Evolutionary conservation across 192 early-diverging fungal species (phyloP), one percentile per base, ranked within the genome.

Genomic region (Phycomyces blakesleeanus): DNA sequence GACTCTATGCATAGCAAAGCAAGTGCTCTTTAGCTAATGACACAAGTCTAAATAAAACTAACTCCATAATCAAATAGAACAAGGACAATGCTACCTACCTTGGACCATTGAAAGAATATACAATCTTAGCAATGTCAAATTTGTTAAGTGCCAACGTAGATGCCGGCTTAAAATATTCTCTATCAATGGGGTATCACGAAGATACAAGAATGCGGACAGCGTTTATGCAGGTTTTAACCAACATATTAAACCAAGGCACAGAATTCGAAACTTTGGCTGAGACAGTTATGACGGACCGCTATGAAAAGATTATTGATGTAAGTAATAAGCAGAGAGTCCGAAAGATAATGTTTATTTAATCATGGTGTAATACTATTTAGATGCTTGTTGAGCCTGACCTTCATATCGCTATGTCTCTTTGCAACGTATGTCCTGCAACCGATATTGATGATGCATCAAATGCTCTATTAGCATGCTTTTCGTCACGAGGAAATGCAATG

Each of bases 161-260:
- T 69, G 85, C 93, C 51, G 95, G 93, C 24, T 76, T 98, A 59
- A 87, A 92, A 75, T 92, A 87, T 72, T 94, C 93, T 49, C 71
- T 98, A 22, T 83, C 91, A 0, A 89, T 94, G 80, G 90, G 87
- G 14, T 97, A 96, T 63, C 90, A 96, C 70, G 93, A 94, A 71
- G 94, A 97, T 72, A 82, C 86, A 15, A 85, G 88, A 64, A 92
- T 90, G 55, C 83, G 96, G 18, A 88, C 91, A 0, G 84, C 93
- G 22, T 98, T 97, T 66, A 93, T 94, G 72, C 86, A 93, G 53
- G 94, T 98, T 29, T 76, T 98, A 42, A 95, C 93, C 24, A 92
- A 96, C 59, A 87, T 97, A 51, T 74, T 98, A 50, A 88, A 93
- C 58, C 77, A 87, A 72, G 96, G 92, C n/a, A 87, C 86, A n/a